phyloP scores from a whole-genome alignment of 2,329 filamentous ascomycete genomes.

The Arthrobotrys conoides region DNA sequence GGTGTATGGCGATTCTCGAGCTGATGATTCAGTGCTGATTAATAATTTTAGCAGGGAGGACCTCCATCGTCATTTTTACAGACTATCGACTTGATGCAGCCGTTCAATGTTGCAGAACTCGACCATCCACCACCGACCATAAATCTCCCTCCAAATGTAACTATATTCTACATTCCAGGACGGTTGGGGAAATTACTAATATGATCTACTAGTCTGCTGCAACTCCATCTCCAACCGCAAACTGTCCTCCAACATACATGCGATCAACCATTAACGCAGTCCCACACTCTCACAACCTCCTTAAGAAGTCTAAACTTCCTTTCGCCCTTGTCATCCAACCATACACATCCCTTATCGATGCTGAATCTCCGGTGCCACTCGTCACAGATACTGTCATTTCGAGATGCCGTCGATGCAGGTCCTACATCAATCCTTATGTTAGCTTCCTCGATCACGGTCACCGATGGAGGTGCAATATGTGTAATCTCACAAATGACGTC shows the following conservation, averaged over 20 bases:
- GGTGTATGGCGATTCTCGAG: constrained; percentile 22
- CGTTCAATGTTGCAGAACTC: constrained; percentile 93
- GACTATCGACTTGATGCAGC: constrained; percentile 83
- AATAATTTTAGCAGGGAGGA: constrained; percentile 20
- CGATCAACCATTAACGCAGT: constrained; percentile 95
- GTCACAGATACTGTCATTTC: constrained; percentile 98
- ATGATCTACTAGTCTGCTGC: constrained; percentile 61
- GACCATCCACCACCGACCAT: constrained; percentile 92
- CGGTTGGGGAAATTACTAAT: constrained; percentile 64
- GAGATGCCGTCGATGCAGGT: constrained; percentile 92
- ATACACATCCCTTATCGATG: constrained; percentile 91
- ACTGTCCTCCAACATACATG: constrained; percentile 93
- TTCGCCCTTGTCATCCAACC: constrained; percentile 97
- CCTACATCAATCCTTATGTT: constrained; percentile 98
- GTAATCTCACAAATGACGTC: constrained; percentile 97
- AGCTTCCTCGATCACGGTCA: constrained; percentile 97
- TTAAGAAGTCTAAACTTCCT: constrained; percentile 97
- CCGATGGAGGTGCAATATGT: constrained; percentile 99
- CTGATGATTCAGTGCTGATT: constrained; percentile 75
- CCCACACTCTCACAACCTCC: constrained; percentile 88
- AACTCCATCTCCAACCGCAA: constrained; percentile 89
- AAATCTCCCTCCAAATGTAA: constrained; percentile 88
- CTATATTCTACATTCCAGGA: background rate
- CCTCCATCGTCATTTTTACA: constrained; percentile 55
- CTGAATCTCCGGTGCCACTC: constrained; percentile 89